Evolutionary conservation across 1,139 yeast genomes (phyloP).

Genomic region (Sugiyamaella xylanicola): DNA sequence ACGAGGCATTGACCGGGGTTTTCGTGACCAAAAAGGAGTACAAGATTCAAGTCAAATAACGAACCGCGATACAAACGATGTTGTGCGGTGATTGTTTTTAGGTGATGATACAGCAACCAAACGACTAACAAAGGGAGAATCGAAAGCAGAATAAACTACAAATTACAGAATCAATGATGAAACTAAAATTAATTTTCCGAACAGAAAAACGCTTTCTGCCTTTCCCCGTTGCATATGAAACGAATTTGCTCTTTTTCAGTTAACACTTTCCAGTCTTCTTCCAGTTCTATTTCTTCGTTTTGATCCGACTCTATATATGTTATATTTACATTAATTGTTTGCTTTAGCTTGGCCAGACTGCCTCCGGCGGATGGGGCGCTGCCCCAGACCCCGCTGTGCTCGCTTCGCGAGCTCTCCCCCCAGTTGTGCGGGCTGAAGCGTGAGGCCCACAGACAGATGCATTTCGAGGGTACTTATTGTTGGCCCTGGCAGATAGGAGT

Average conservation of each 20-base stretch:
- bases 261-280: background rate
- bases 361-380: constrained; percentile 11
- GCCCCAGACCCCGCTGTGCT: constrained; percentile 10
- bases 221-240: constrained; percentile 16
- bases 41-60: constrained; percentile 44
- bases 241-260: constrained; percentile 8
- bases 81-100: background rate
- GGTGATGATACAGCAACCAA: background rate
- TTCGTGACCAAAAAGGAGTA: constrained; percentile 76
- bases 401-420: no score
- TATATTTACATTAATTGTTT: constrained; percentile 11
- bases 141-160: background rate
- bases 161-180: background rate
- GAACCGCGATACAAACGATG: background rate
- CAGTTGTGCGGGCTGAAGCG: no score
- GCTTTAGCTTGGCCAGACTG: background rate
- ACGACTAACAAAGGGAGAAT: background rate
- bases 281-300: background rate
- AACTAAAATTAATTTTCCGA: background rate
- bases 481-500: no score
- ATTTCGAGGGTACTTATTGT: no score
- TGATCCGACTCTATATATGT: constrained; percentile 1
- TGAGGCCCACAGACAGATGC: no score
- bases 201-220: background rate
- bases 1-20: constrained; percentile 87